phyloP scores from a whole-genome alignment of 2,329 filamentous ascomycete genomes.

The Aspergillus candidus region DNA sequence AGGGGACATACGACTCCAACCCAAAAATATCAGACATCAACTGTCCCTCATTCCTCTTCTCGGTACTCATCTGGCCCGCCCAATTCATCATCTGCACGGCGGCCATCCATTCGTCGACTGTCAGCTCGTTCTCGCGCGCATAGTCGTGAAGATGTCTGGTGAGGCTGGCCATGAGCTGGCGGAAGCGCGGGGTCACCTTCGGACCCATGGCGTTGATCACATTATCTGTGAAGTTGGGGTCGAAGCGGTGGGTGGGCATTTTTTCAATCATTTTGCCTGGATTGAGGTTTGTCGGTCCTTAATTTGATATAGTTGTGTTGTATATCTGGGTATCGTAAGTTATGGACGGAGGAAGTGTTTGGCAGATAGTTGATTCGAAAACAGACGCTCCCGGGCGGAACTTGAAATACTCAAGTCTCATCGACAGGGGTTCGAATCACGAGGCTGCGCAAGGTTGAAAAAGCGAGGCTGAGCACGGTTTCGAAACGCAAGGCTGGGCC shows the following conservation, averaged over 20 bases:
- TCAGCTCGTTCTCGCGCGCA: conserved; percentile 53
- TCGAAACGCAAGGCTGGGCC: too few relatives aligned
- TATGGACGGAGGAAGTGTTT: too few relatives aligned
- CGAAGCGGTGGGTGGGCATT: conserved; percentile 32
- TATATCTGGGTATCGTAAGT: neutral
- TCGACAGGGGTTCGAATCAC: too few relatives aligned
- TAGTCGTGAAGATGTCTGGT: conserved; percentile 56
- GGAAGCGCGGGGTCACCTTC: conserved; percentile 60
- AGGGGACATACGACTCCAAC: conserved; percentile 46
- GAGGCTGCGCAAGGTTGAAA: too few relatives aligned
- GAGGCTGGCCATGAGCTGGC: conserved; percentile 52
- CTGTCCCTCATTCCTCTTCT: conserved; percentile 59
- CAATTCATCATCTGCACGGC: conserved; percentile 55
- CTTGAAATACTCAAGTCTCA: too few relatives aligned
- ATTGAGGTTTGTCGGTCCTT: neutral
- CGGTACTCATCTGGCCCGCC: conserved; percentile 57
- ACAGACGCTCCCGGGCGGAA: too few relatives aligned
- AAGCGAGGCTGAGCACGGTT: too few relatives aligned
- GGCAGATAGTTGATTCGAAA: too few relatives aligned
- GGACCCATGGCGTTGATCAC: conserved; percentile 71
- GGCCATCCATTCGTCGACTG: conserved; percentile 54
- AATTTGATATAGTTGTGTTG: neutral
- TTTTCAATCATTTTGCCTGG: conserved; percentile 4
- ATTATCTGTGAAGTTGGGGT: conserved; percentile 56
- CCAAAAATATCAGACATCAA: conserved; percentile 54